Base-by-base conservation (phyloP, 495 filamentous ascomycete species). In the Aspergillus avenaceus region DNA sequence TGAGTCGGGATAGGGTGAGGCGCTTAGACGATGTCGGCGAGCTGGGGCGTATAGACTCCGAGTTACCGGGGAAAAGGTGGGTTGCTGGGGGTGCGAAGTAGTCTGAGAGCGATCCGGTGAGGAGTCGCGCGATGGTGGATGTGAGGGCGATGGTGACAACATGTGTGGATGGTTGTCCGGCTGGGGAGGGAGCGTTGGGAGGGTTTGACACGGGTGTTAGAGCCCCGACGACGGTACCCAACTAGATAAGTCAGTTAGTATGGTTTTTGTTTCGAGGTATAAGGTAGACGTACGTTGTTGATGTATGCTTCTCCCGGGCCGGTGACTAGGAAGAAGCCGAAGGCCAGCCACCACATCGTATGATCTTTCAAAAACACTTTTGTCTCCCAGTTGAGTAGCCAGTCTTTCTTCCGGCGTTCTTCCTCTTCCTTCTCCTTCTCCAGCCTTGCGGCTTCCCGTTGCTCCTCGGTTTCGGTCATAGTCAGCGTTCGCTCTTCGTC, bases 241-340 rank as follows among this genome's bases (percentile, higher is more conserved):
- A 67, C 78, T 82, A 52, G n/a, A 52, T 28, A 22, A 3, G 36
- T 24, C 31, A 32, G 16, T 47, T n/a, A 44, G 37, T 14, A 14
- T 19, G 28, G 25, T 19, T 50, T 37, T 13, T 34, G 26, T 36
- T 5, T 25, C 7, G 14, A 19, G 4, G 13, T 8, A 31, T 11
- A 13, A 54, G 22, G 29, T 25, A 16, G 3, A 58, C 56, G 11
- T 54, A 80, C 79, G 56, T 98, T 98, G 71, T 97, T 98, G 60
- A 97, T 90, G 67, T 96, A 98, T 8, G 91, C 85, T 73, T 98
- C 93, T 16, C 92, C 91, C 0, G 93, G 91, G 3, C 93, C 93
- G 43, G 87, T 90, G 52, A 95, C 88, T 54, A 97, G 77, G 78
- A 97, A 95, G 71, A 98, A 95, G 19, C 92, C 93, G 2, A 84